Evolutionary conservation across 2,329 filamentous ascomycete species (phyloP).

Genomic region (Aquanectria penicillioides): DNA sequence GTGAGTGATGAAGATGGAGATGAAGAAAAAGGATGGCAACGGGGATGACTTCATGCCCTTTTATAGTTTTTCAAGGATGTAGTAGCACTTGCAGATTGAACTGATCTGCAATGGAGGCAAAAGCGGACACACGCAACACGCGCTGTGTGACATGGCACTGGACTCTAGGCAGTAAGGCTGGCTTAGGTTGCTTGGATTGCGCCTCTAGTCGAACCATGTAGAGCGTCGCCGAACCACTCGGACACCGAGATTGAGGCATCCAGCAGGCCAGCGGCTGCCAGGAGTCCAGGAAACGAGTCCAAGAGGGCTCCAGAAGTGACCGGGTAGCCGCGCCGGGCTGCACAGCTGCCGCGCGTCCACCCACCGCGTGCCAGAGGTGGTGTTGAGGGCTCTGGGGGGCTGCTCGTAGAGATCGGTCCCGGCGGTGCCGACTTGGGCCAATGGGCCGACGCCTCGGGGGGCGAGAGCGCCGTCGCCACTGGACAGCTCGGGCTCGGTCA

Average conservation of each 20-base stretch:
- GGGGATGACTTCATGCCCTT: not conserved
- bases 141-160: too few relatives aligned
- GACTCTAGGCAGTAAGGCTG: constrained; percentile 37
- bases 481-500: constrained; percentile 8
- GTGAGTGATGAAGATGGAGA: constrained; percentile 15
- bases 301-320: not conserved
- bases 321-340: constrained; percentile 18
- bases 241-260: constrained; percentile 10
- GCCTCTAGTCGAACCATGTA: constrained; percentile 37
- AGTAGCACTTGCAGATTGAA: not conserved
- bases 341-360: constrained; percentile 38
- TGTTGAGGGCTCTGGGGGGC: constrained; percentile 15
- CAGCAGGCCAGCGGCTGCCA: too few relatives aligned
- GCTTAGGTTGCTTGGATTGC: not conserved
- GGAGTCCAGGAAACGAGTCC: too few relatives aligned
- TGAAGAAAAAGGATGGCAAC: not conserved
- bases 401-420: constrained; percentile 29
- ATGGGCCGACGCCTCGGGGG: constrained; percentile 19
- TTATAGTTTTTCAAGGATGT: not conserved
- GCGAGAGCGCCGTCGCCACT: constrained; percentile 21
- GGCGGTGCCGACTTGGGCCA: constrained; percentile 23
- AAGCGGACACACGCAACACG: constrained; percentile 17
- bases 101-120: constrained; percentile 13
- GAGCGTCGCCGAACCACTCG: constrained; percentile 21
- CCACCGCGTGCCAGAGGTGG: not conserved